phyloP scores from a whole-genome alignment of 768 basidiomycete genomes.

The Amanita pseudoporphyria region DNA sequence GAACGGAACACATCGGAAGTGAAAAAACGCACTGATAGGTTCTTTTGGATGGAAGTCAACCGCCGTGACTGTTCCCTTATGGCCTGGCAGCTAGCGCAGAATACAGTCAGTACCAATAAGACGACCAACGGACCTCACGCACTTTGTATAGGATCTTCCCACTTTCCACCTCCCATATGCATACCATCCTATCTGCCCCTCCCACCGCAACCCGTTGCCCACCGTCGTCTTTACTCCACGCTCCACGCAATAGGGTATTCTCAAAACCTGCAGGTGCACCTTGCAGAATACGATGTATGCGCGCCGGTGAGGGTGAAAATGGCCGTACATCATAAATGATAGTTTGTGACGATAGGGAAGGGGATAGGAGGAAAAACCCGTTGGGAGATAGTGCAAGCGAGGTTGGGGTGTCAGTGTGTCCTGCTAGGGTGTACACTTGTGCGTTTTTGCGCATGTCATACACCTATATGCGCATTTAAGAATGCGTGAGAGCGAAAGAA shows the following conservation, averaged over 20 bases:
- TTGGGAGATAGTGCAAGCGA: constrained; percentile 89
- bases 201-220: constrained; percentile 81
- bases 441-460: constrained; percentile 85
- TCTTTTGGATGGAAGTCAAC: constrained; percentile 96
- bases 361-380: constrained; percentile 80
- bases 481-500: constrained; percentile 7
- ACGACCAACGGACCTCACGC: constrained; percentile 1
- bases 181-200: constrained; percentile 81
- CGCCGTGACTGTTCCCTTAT: constrained; percentile 93
- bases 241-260: constrained; percentile 68
- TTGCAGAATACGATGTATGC: constrained; percentile 67
- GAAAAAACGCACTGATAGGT: constrained; percentile 67
- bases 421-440: constrained; percentile 69
- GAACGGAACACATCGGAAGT: not conserved
- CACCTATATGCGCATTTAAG: constrained; percentile 37
- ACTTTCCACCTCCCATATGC: constrained; percentile 81
- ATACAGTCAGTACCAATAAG: not conserved
- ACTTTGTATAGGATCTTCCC: constrained; percentile 76
- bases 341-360: constrained; percentile 82
- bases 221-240: constrained; percentile 83
- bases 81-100: constrained; percentile 68
- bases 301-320: constrained; percentile 77
- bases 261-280: constrained; percentile 96
- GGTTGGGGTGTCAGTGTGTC: constrained; percentile 89
- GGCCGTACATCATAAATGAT: constrained; percentile 91